phyloP scores from a whole-genome alignment of 116 monocot genomes.

The Papilionanthe hybrid region DNA sequence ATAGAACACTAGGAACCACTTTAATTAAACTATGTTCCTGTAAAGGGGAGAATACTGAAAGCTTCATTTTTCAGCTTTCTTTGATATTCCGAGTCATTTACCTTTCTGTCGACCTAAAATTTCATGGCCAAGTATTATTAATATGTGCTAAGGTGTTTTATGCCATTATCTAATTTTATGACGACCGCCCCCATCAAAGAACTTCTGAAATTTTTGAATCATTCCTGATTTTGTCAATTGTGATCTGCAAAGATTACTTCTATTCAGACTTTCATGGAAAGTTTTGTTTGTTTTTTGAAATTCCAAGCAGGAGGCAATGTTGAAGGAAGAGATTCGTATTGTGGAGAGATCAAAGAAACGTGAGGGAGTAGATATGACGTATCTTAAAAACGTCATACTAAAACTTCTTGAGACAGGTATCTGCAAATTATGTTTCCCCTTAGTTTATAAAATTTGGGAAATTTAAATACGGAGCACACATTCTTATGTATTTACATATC shows the following conservation, averaged over 20 bases:
- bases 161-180: neutral
- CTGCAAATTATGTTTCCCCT: neutral
- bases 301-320: conserved; percentile 68
- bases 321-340: conserved; percentile 80
- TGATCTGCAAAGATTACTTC: neutral
- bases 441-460: neutral
- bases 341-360: conserved; percentile 91
- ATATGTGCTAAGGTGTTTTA: neutral
- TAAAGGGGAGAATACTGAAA: too few relatives aligned
- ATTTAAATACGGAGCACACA: too few relatives aligned
- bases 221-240: neutral
- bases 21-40: too few relatives aligned
- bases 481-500: too few relatives aligned
- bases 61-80: too few relatives aligned
- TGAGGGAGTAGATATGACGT: conserved; percentile 95
- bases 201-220: neutral
- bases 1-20: neutral
- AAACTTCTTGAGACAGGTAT: conserved; percentile 98
- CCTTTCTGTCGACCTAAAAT: too few relatives aligned
- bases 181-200: neutral
- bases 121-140: too few relatives aligned
- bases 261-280: neutral
- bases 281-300: neutral
- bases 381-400: conserved; percentile 92
- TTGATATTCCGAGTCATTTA: too few relatives aligned